These are phyloP conservation scores for Cladosporium cucumerinum DNA, from an alignment of 2,329 filamentous ascomycete species.

Conservation along the genomic window DNA sequence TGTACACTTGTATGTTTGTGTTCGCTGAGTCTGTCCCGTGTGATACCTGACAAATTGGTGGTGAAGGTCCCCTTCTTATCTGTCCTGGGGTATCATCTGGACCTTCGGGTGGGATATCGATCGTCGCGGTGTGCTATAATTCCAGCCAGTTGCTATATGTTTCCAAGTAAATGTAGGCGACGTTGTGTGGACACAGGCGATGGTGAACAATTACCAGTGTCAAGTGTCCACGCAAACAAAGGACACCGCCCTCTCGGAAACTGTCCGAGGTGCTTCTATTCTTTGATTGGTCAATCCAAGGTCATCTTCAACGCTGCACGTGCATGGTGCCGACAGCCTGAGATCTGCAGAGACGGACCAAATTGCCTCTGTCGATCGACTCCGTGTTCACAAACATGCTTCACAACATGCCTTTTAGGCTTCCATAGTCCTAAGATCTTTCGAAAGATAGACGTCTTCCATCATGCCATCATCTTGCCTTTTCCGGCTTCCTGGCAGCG, in stretches of 20 bases:
- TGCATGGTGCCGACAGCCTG: neutral
- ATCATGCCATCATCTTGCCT: neutral
- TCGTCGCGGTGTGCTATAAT: no score
- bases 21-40: neutral
- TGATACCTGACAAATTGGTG: neutral
- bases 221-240: neutral
- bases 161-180: neutral
- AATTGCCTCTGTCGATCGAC: neutral
- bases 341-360: neutral
- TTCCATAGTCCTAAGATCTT: neutral
- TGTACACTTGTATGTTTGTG: neutral
- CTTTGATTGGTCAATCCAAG: neutral
- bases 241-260: neutral
- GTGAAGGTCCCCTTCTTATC: neutral
- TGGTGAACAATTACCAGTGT: neutral
- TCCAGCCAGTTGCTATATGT: no score
- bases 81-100: neutral
- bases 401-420: neutral
- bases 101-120: no score
- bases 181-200: neutral
- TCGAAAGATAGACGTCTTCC: neutral
- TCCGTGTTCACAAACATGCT: neutral
- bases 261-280: neutral
- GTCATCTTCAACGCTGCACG: neutral
- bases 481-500: neutral